These are phyloP conservation scores for Cryptococcus sp. DNA, from an alignment of 1,284 basidiomycete species.

Conservation along the genomic window DNA sequence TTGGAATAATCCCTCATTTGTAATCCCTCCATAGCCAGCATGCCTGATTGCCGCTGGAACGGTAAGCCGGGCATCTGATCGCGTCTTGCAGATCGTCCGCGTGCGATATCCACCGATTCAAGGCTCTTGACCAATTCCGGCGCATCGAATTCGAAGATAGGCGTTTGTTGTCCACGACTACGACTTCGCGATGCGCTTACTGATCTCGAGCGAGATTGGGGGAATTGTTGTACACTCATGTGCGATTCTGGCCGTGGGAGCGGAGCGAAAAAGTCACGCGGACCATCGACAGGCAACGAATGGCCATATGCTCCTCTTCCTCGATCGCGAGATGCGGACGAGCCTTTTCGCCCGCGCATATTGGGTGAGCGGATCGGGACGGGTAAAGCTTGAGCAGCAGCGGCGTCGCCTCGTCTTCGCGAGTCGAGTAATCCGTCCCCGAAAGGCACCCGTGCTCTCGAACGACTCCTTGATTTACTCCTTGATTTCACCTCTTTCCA, in stretches of 20 bases:
- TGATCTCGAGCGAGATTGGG: constrained; percentile 14
- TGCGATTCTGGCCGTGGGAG: not conserved
- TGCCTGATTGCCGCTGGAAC: constrained; percentile 8
- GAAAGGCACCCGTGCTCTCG: constrained; percentile 14
- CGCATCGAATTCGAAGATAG: constrained; percentile 19
- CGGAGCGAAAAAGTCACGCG: constrained; percentile 3
- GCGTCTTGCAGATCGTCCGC: constrained; percentile 11
- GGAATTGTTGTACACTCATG: not conserved
- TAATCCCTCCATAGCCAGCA: constrained; percentile 6
- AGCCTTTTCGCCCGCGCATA: constrained; percentile 4
- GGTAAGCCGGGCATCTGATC: constrained; percentile 6
- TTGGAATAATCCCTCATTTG: constrained; percentile 7
- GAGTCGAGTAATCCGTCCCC: constrained; percentile 7
- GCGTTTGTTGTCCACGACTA: constrained; percentile 11
- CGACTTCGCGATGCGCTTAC: constrained; percentile 20
- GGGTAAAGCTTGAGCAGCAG: constrained; percentile 5
- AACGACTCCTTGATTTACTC: constrained; percentile 33
- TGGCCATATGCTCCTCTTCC: not conserved
- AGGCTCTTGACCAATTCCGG: constrained; percentile 15
- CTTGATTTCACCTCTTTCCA: constrained; percentile 60
- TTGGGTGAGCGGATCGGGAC: constrained; percentile 14
- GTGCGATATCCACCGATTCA: constrained; percentile 12
- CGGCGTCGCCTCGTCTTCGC: not conserved
- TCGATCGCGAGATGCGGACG: constrained; percentile 11
- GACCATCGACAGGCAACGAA: not conserved